phyloP scores from a whole-genome alignment of 2,329 filamentous ascomycete species.

The Metarhizium robertsii region DNA sequence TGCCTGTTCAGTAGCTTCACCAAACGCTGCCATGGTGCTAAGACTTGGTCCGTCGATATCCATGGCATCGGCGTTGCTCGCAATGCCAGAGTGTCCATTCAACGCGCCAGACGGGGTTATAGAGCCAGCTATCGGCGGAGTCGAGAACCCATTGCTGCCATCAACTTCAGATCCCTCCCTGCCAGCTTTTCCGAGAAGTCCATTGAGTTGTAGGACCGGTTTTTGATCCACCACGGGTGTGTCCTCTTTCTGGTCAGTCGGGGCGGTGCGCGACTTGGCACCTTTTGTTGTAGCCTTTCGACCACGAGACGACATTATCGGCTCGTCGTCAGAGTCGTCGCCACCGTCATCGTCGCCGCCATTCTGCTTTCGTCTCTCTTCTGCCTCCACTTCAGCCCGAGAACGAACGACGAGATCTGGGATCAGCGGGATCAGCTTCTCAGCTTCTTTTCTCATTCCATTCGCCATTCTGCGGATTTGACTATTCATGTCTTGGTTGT shows the following conservation, averaged over 20 bases:
- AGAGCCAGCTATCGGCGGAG: slow-evolving; percentile 66
- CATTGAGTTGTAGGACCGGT: slow-evolving; percentile 59
- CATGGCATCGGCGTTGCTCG: slow-evolving; percentile 74
- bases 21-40: slow-evolving; percentile 55
- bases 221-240: slow-evolving; percentile 71
- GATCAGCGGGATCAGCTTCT: slow-evolving; percentile 91
- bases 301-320: slow-evolving; percentile 94
- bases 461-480: slow-evolving; percentile 86
- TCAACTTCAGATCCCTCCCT: slow-evolving; percentile 75
- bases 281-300: slow-evolving; percentile 74
- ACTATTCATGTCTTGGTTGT: slow-evolving; percentile 84
- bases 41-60: slow-evolving; percentile 74
- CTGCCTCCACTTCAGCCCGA: slow-evolving; percentile 86
- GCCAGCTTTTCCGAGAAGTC: slow-evolving; percentile 46
- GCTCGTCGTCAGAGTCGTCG: slow-evolving; percentile 93
- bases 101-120: slow-evolving; percentile 60
- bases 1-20: slow-evolving; percentile 60
- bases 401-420: slow-evolving; percentile 86
- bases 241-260: slow-evolving; percentile 63
- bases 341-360: slow-evolving; percentile 73
- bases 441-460: slow-evolving; percentile 94
- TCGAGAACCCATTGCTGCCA: slow-evolving; percentile 67
- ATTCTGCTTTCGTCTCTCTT: slow-evolving; percentile 75
- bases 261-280: slow-evolving; percentile 65
- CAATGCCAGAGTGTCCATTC: slow-evolving; percentile 56